These are phyloP conservation scores for Drosera capensis DNA, from an alignment of 148 eudicot species.

Conservation along the genomic window DNA sequence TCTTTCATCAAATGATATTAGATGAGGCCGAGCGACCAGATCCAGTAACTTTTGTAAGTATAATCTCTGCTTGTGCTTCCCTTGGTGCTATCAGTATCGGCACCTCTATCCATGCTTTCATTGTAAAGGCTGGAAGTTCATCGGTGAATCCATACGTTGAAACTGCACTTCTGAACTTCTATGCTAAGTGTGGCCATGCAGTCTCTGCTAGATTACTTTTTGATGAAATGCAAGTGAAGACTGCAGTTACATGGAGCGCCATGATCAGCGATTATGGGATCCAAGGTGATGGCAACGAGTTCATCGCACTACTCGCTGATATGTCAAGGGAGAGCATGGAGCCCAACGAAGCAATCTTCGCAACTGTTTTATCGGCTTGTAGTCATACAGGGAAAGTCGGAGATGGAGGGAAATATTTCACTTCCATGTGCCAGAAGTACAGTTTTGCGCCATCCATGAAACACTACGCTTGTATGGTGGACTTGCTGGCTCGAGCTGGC, in stretches of 20 bases:
- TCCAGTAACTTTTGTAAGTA: slow-evolving; percentile 47
- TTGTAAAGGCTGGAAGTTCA: slow-evolving; percentile 35
- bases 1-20: slow-evolving; percentile 50
- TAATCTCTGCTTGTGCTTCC: slow-evolving; percentile 57
- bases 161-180: slow-evolving; percentile 55
- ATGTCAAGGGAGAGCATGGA: slow-evolving; percentile 47
- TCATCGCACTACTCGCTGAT: slow-evolving; percentile 38
- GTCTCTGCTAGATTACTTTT: slow-evolving; percentile 45
- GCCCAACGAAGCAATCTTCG: slow-evolving; percentile 53
- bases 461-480: slow-evolving; percentile 69
- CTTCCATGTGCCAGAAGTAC: slow-evolving; percentile 41
- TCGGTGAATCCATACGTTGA: slow-evolving; percentile 29
- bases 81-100: slow-evolving; percentile 35
- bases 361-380: slow-evolving; percentile 56
- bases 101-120: slow-evolving; percentile 46
- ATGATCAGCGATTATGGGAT: slow-evolving; percentile 68
- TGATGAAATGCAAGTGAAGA: slow-evolving; percentile 50
- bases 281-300: slow-evolving; percentile 45
- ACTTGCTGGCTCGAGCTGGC: slow-evolving; percentile 58
- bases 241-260: slow-evolving; percentile 50
- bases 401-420: slow-evolving; percentile 56
- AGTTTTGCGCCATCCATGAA: slow-evolving; percentile 46
- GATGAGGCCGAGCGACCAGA: slow-evolving; percentile 31
- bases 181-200: slow-evolving; percentile 76
- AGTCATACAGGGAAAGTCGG: slow-evolving; percentile 62